phyloP scores from a whole-genome alignment of 495 filamentous ascomycete species.

The Neurospora sp. region DNA sequence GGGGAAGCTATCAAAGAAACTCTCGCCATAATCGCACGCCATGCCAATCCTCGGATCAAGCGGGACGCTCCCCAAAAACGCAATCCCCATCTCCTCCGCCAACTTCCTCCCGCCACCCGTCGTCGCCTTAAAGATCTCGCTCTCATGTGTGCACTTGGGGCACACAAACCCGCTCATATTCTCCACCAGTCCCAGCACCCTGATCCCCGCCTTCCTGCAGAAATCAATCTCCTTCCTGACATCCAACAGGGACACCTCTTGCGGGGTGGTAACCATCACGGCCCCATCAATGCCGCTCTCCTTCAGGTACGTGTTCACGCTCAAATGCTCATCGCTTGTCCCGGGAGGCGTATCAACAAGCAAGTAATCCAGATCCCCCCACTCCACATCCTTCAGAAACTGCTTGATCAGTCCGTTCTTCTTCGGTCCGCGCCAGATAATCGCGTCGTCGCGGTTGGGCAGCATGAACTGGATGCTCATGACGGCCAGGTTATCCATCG shows the following conservation, averaged over 20 bases:
- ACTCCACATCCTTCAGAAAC: constrained; percentile 93
- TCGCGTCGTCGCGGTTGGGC: constrained; percentile 79
- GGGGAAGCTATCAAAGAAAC: constrained; percentile 86
- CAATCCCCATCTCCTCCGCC: constrained; percentile 74
- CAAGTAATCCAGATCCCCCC: constrained; percentile 89
- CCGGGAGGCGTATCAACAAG: constrained; percentile 93
- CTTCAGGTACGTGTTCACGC: constrained; percentile 78
- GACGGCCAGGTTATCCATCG: constrained; percentile 77
- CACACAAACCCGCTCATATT: constrained; percentile 98
- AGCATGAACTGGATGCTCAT: constrained; percentile 99
- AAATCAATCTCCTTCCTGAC: constrained; percentile 97
- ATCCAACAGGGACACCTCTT: constrained; percentile 87
- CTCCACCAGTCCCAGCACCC: constrained; percentile 81
- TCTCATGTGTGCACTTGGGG: constrained; percentile 70
- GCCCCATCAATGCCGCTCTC: constrained; percentile 87
- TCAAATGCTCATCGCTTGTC: constrained; percentile 89
- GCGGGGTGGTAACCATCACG: constrained; percentile 86
- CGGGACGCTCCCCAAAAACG: constrained; percentile 85
- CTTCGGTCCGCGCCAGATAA: constrained; percentile 96
- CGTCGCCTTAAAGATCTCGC: constrained; percentile 81
- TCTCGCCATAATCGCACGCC: constrained; percentile 94
- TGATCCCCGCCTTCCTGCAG: constrained; percentile 87
- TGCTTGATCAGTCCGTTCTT: constrained; percentile 98
- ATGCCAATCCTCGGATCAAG: constrained; percentile 90
- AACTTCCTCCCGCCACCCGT: constrained; percentile 77